Percentiles rank a stretch among this genome's conserved stretches.
phyloP scores from a whole-genome alignment of 2,329 filamentous ascomycete genomes.

The Nothomitra cinnamomea region DNA sequence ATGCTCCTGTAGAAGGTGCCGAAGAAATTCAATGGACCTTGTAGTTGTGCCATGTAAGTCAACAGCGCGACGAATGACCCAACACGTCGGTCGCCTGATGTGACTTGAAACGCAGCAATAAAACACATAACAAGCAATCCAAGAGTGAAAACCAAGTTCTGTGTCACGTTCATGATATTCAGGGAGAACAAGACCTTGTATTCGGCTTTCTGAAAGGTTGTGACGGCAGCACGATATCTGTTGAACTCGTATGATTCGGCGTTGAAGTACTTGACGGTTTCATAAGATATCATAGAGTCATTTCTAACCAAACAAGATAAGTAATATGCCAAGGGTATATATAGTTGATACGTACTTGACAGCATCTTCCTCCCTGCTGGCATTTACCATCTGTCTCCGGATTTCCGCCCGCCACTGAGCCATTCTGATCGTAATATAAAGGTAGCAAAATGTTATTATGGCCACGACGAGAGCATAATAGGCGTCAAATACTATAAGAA shows the following conservation, averaged over 20 bases:
- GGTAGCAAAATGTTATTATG: constrained; percentile 86
- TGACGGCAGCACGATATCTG: constrained; percentile 54
- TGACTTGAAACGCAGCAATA: constrained; percentile 62
- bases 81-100: constrained; percentile 43
- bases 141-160: constrained; percentile 64
- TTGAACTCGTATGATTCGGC: constrained; percentile 64
- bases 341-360: constrained; percentile 50
- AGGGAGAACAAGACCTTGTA: constrained; percentile 61
- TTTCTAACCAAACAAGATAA: constrained; percentile 33
- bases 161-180: constrained; percentile 65
- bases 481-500: constrained; percentile 62
- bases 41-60: constrained; percentile 64
- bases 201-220: constrained; percentile 55
- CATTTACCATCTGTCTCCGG: constrained; percentile 84
- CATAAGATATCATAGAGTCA: constrained; percentile 96
- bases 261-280: constrained; percentile 86
- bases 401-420: constrained; percentile 84
- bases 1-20: constrained; percentile 93
- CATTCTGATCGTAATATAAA: constrained; percentile 92
- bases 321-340: not conserved
- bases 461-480: constrained; percentile 82
- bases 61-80: constrained; percentile 58
- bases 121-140: constrained; percentile 56
- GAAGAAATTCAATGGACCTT: constrained; percentile 71
- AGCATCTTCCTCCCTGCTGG: constrained; percentile 84